Base-by-base conservation (phyloP, 148 eudicot species). In the Vaccinium vitisidaea region DNA sequence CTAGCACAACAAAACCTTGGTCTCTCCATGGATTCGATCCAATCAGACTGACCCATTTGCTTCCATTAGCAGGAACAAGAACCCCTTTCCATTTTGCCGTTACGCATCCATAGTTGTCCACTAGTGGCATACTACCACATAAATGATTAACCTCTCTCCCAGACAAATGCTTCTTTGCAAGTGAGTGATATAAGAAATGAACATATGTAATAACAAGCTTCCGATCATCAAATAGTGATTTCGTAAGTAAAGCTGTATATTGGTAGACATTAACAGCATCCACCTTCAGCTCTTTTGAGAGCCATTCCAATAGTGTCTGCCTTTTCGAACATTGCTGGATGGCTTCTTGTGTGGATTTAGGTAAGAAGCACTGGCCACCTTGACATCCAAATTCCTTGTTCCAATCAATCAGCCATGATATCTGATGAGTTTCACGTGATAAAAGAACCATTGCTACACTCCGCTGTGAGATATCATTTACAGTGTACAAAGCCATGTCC, bases 41-140 rank as follows among this genome's bases (percentile, higher is more conserved):
- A 21, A 91, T 75, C 65, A 94, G 81, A 54, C 87, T 87, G 9
- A 91, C 86, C 95, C 95, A 94, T 69, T 87, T 88, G 90, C 97
- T 92, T 16, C 88, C 91, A 21, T 87, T 87, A 0, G 94, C 92
- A 48, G 97, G 97, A 73, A 94, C 89, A 82, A 94, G 91, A 65
- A 89, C 89, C 32, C 85, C 87, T 25, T 81, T 69, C 46, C 86
- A 43, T 9, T 5, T 0, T 8, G 30, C 8, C 46, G 46, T 73
- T 54, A 92, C 80, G 19, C 46, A 30, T 4, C 93, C 90, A 83
- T 86, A 88, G 14, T 78, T 85, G 70, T 91, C 87, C 23, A 92
- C 83, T 5, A 92, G 82, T 36, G 94, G 95, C 91, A 94, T 89
- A 19, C 2, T 23, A 32, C 14, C 15, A 77, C 90, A 88, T 25